Conservation (phyloP, 1,284 basidiomycete genomes). For the Marasmius tenuissimus region DNA sequence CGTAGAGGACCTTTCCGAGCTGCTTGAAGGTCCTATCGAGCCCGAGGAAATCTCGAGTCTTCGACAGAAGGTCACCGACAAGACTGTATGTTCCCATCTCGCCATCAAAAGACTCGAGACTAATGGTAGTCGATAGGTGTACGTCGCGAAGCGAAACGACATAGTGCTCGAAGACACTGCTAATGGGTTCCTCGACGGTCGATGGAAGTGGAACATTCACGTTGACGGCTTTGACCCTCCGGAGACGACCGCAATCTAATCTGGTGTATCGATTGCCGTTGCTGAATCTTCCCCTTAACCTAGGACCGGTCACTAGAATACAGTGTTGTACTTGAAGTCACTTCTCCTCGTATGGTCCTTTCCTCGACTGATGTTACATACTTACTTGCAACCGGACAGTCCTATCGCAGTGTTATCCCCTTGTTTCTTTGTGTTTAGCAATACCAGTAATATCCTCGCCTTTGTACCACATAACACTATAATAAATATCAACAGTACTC, state of each 20-base stretch:
- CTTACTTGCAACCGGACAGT: no score
- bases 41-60: slow-evolving; percentile 79
- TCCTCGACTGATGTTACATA: no score
- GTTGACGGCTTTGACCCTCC: slow-evolving; percentile 65
- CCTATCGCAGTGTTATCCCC: no score
- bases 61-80: slow-evolving; percentile 92
- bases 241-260: slow-evolving; percentile 11
- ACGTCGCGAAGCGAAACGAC: slow-evolving; percentile 94
- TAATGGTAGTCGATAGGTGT: slow-evolving; percentile 55
- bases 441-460: no score
- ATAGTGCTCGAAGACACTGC: slow-evolving; percentile 95
- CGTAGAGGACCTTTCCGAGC: slow-evolving; percentile 92
- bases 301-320: background rate
- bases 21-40: slow-evolving; percentile 90
- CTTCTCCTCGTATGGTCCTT: no score
- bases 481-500: no score
- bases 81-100: slow-evolving; percentile 61
- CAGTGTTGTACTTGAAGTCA: no score
- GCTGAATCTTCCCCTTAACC: background rate
- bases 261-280: background rate
- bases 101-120: slow-evolving; percentile 2
- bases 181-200: slow-evolving; percentile 83
- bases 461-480: no score
- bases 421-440: no score
- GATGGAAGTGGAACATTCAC: slow-evolving; percentile 74